Conservation (phyloP, 495 filamentous ascomycete species). For the Thozetella sp. region DNA sequence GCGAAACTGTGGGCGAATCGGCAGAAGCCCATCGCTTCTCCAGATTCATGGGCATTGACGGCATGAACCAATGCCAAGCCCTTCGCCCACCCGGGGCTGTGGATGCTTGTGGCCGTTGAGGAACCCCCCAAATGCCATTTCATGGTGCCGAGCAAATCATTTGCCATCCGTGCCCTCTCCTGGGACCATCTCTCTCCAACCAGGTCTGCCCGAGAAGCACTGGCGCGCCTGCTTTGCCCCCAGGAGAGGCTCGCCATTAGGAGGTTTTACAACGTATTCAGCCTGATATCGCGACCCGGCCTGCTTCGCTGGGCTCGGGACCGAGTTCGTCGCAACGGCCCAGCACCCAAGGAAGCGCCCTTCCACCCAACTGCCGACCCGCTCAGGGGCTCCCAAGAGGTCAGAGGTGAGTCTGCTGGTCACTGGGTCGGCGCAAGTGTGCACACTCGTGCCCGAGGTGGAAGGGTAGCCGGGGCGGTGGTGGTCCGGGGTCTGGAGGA, state of each 20-base stretch:
- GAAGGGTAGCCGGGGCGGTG: no score
- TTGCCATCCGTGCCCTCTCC: not conserved
- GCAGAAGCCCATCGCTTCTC: not conserved
- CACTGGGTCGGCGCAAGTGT: no score
- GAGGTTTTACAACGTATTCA: not conserved
- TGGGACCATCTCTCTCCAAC: not conserved
- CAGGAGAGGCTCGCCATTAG: slow-evolving; percentile 1
- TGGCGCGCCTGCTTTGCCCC: not conserved
- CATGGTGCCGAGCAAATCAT: slow-evolving; percentile 3
- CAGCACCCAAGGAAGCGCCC: not conserved
- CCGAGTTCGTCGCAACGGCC: not conserved
- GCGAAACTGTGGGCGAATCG: not conserved
- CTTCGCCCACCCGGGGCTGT: not conserved
- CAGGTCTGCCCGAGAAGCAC: not conserved
- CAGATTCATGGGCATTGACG: not conserved
- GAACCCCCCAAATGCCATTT: not conserved
- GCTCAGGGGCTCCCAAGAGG: not conserved
- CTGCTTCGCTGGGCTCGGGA: not conserved
- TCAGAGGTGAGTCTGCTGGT: not conserved
- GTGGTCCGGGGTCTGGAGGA: not conserved
- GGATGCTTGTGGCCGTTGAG: not conserved
- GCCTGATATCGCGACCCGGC: not conserved
- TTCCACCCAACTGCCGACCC: not conserved
- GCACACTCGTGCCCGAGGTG: no score
- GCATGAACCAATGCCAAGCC: not conserved